Conservation (phyloP, 2,329 filamentous ascomycete species). For the Escovopsis weberi region DNA sequence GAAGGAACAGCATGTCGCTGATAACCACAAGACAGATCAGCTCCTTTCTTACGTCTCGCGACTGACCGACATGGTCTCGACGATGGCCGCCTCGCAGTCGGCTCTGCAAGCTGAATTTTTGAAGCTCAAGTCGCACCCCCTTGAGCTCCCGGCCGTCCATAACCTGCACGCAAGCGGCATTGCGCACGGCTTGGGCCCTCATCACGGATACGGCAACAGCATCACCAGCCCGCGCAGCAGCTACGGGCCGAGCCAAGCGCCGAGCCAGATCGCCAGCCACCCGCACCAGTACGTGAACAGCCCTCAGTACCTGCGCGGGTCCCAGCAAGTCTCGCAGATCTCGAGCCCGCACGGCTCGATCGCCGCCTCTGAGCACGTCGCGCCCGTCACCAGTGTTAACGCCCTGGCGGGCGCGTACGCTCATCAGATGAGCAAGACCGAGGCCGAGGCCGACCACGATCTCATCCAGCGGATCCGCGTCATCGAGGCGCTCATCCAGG, state of each 20-base stretch:
- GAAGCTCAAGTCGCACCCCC: conserved; percentile 38
- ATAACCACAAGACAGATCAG: conserved; percentile 55
- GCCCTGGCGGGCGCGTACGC: conserved; percentile 22
- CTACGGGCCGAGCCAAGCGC: conserved; percentile 19
- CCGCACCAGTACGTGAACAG: conserved; percentile 20
- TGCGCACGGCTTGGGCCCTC: conserved; percentile 12
- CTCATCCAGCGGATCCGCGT: conserved; percentile 38
- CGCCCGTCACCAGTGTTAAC: conserved; percentile 17
- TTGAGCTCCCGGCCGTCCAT: conserved; percentile 24
- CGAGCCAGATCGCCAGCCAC: conserved; percentile 12
- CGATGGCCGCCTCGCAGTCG: conserved; percentile 53
- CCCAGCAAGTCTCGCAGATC: conserved; percentile 13
- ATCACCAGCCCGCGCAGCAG: conserved; percentile 18
- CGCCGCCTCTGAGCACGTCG: conserved; percentile 19
- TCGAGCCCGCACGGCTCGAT: conserved; percentile 20
- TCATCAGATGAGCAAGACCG: conserved; percentile 20
- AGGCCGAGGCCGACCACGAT: conserved; percentile 31
- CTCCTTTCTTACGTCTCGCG: conserved; percentile 52
- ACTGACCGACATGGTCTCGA: conserved; percentile 53
- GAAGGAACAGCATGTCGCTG: conserved; percentile 33
- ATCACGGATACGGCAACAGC: conserved; percentile 16
- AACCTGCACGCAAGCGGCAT: conserved; percentile 9
- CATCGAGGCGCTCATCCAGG: conserved; percentile 48
- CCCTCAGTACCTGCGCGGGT: conserved; percentile 22
- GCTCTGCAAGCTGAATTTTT: conserved; percentile 53